Conservation (phyloP, 495 filamentous ascomycete genomes). For the Tirmania nivea region DNA sequence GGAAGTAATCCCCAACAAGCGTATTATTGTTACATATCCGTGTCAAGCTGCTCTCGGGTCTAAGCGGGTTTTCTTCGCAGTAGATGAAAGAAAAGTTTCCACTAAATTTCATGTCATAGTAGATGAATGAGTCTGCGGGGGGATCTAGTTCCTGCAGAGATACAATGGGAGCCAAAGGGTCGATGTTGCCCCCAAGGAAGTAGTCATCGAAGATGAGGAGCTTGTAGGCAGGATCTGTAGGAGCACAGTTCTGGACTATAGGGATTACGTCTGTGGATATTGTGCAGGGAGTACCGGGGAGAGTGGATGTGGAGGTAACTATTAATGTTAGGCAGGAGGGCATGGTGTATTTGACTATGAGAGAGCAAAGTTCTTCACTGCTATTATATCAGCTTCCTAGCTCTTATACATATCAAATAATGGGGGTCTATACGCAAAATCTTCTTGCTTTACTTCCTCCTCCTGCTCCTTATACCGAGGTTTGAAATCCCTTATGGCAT, state of each 20-base stretch:
- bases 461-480: no score
- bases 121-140: background rate
- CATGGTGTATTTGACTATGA: no score
- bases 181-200: background rate
- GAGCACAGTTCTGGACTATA: background rate
- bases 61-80: background rate
- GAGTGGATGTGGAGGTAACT: no score
- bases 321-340: no score
- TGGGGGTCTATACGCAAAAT: no score
- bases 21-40: background rate
- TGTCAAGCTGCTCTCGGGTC: background rate
- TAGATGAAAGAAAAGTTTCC: background rate
- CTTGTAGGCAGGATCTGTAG: background rate
- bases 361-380: no score
- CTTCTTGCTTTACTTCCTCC: no score
- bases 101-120: background rate
- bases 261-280: no score
- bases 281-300: no score
- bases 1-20: background rate
- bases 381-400: no score
- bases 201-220: background rate
- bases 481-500: no score
- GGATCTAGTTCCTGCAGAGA: background rate
- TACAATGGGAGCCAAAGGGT: background rate
- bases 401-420: no score